Conservation (phyloP, 2,329 filamentous ascomycete species). For the Daldinia sp. region DNA sequence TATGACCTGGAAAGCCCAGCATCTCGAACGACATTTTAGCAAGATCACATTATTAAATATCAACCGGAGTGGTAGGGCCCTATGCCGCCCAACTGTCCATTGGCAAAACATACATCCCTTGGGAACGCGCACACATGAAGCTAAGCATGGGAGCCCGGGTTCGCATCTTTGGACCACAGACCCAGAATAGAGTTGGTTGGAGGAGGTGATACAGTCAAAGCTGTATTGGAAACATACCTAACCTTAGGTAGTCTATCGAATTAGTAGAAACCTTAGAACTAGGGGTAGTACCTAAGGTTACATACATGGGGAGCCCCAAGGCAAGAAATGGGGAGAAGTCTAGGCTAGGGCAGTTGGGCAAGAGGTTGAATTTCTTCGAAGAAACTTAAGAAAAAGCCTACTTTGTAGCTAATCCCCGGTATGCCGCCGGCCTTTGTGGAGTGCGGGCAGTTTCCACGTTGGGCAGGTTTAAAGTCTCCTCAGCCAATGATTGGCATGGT, state of each 20-base stretch:
- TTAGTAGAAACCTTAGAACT: slow-evolving; percentile 9
- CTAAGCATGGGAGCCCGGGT: slow-evolving; percentile 13
- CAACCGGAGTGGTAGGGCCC: background rate
- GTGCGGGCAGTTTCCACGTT: slow-evolving; percentile 22
- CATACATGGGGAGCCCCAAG: background rate
- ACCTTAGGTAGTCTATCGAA: slow-evolving; percentile 13
- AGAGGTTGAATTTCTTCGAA: slow-evolving; percentile 13
- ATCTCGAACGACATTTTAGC: too few relatives aligned
- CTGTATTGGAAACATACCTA: slow-evolving; percentile 15
- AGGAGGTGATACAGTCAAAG: slow-evolving; percentile 6
- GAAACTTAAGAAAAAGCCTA: background rate
- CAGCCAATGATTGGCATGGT: slow-evolving; percentile 42
- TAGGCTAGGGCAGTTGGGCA: background rate
- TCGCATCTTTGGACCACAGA: slow-evolving; percentile 6
- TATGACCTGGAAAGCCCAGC: slow-evolving; percentile 10
- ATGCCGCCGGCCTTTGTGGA: slow-evolving; percentile 3
- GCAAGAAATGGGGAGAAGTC: background rate
- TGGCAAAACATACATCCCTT: background rate
- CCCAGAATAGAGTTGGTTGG: slow-evolving; percentile 19
- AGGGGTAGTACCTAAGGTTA: slow-evolving; percentile 28
- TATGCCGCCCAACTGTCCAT: slow-evolving; percentile 2
- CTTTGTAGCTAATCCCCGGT: background rate
- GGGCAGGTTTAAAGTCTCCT: slow-evolving; percentile 15
- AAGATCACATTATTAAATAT: slow-evolving; percentile 9
- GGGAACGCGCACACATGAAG: slow-evolving; percentile 3